These are phyloP conservation scores for Diaporthe helianthi DNA, from an alignment of 2,329 filamentous ascomycete genomes.

Conservation along the genomic window DNA sequence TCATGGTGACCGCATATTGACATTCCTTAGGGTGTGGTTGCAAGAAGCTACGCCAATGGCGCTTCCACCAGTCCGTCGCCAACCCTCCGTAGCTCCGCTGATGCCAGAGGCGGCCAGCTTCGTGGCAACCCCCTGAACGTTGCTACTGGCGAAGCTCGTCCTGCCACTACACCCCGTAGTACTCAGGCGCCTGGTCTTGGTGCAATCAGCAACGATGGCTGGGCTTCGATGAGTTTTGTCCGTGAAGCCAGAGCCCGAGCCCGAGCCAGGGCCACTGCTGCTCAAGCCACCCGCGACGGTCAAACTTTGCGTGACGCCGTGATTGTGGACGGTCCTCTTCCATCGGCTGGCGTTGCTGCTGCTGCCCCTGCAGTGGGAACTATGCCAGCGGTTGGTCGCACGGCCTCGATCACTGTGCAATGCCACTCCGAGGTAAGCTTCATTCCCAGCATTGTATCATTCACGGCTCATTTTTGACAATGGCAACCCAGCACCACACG, in stretches of 20 bases:
- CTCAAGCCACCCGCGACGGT: neutral
- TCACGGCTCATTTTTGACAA: neutral
- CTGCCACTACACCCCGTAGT: neutral
- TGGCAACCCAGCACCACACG: neutral
- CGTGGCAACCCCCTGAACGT: too few species aligned
- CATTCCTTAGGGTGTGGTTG: neutral
- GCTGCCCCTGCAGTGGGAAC: neutral
- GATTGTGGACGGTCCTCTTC: neutral
- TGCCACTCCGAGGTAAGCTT: neutral
- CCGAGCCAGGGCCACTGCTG: too few species aligned
- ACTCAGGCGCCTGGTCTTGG: neutral
- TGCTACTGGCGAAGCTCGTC: neutral
- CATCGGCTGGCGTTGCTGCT: neutral
- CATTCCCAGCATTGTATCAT: neutral
- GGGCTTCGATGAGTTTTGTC: too few species aligned
- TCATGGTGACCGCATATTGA: neutral
- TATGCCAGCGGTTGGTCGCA: neutral
- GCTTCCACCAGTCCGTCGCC: neutral
- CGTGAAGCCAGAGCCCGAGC: too few species aligned
- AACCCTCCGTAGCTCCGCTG: neutral
- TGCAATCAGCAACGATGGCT: too few species aligned
- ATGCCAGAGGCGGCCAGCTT: neutral
- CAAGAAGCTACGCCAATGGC: neutral
- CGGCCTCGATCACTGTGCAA: neutral
- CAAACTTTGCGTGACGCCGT: neutral